Percentiles rank a stretch among this genome's conserved stretches.
Evolutionary conservation across 192 early-diverging fungal genomes (phyloP).

Genomic region (Chytriomyces sp.): DNA sequence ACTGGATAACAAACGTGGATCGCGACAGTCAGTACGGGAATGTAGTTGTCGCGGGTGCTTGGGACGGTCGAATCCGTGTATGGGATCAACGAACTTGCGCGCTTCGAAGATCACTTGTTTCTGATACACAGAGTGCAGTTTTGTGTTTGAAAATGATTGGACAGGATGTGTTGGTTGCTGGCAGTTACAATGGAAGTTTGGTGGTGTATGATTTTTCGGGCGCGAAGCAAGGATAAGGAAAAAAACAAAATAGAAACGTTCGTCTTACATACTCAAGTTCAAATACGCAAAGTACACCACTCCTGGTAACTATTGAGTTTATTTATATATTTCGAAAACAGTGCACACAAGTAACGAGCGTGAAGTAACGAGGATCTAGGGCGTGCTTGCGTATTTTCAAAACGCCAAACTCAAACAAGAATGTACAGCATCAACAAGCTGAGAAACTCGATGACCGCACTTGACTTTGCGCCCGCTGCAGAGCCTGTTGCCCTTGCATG

Average conservation of each 20-base stretch:
- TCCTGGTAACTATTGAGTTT: no score
- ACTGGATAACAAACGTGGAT: constrained; percentile 26
- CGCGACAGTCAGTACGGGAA: background rate
- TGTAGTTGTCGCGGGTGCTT: constrained; percentile 22
- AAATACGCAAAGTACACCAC: no score
- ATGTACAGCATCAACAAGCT: no score
- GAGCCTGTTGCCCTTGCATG: no score
- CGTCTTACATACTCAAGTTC: no score
- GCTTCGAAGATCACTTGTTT: constrained; percentile 14
- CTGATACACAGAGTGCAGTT: constrained; percentile 20
- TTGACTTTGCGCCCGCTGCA: no score
- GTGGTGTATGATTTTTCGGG: constrained; percentile 22
- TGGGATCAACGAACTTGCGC: constrained; percentile 29
- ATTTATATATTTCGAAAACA: no score
- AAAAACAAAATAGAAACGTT: background rate
- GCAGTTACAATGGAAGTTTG: constrained; percentile 25
- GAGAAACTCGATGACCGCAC: no score
- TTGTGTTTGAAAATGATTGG: constrained; percentile 21
- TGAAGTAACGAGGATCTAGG: no score
- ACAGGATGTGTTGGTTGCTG: constrained; percentile 7
- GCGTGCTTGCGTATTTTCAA: no score
- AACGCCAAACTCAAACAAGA: no score
- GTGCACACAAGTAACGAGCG: no score
- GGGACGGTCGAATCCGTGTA: constrained; percentile 33
- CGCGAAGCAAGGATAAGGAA: background rate